Conservation (phyloP, 116 monocot genomes). For the Zostera marina region DNA sequence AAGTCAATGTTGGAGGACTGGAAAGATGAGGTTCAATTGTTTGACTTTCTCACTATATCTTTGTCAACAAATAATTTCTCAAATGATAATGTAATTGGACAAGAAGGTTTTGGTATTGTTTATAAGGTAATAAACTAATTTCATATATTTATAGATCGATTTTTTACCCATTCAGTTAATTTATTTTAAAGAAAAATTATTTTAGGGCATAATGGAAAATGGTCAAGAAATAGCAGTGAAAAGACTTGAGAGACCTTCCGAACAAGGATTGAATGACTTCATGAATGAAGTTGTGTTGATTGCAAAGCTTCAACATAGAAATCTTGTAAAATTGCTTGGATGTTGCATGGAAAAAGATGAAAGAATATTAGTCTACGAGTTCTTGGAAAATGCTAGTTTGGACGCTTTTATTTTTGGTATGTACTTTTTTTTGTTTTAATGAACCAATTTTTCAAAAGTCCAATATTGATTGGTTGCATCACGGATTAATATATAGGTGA, state of each 20-base stretch:
- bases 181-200: too few relatives aligned
- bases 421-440: too few relatives aligned
- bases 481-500: slow-evolving; percentile 9
- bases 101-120: slow-evolving; percentile 9
- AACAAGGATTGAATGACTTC: too few relatives aligned
- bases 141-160: too few relatives aligned
- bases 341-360: slow-evolving; percentile 19
- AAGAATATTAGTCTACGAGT: slow-evolving; percentile 31
- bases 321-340: slow-evolving; percentile 23
- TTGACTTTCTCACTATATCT: too few relatives aligned
- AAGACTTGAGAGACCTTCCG: too few relatives aligned
- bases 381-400: slow-evolving; percentile 23
- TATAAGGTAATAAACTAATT: slow-evolving; percentile 9
- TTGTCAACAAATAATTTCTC: slow-evolving; percentile 5
- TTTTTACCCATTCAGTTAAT: too few relatives aligned
- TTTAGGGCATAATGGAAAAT: slow-evolving; percentile 12
- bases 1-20: too few relatives aligned
- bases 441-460: too few relatives aligned
- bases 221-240: slow-evolving; percentile 26
- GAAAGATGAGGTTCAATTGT: neutral
- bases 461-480: too few relatives aligned
- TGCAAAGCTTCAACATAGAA: too few relatives aligned
- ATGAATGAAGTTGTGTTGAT: too few relatives aligned
- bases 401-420: neutral
- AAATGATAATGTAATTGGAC: neutral